Conservation (phyloP, 2,329 filamentous ascomycete species). For the Aspergillus awamori region DNA sequence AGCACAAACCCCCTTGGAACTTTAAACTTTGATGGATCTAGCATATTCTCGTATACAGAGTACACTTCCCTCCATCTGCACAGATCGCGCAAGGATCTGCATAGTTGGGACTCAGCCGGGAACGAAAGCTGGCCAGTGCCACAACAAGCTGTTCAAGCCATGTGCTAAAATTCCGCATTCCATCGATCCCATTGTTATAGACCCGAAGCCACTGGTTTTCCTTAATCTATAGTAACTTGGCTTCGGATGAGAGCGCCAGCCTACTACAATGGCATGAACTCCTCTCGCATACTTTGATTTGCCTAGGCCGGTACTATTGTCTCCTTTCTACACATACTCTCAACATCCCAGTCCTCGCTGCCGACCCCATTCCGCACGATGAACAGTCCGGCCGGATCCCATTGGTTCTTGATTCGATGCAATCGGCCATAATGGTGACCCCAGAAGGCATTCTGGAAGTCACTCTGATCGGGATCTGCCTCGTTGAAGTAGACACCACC, state of each 20-base stretch:
- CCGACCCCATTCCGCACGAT: slow-evolving; percentile 27
- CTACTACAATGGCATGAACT: not conserved
- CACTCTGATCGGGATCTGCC: not conserved
- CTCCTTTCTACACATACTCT: slow-evolving; percentile 21
- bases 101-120: too few relatives aligned
- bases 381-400: slow-evolving; percentile 36
- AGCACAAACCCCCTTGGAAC: too few relatives aligned
- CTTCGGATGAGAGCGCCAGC: not conserved
- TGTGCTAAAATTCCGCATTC: too few relatives aligned
- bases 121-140: too few relatives aligned
- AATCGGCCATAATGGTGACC: slow-evolving; percentile 18
- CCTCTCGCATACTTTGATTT: not conserved
- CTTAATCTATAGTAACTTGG: not conserved
- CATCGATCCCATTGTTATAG: too few relatives aligned
- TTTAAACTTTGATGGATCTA: too few relatives aligned
- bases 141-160: too few relatives aligned
- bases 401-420: slow-evolving; percentile 34
- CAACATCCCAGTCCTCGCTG: slow-evolving; percentile 32
- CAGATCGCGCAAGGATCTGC: too few relatives aligned
- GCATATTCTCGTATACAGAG: too few relatives aligned
- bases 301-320: not conserved
- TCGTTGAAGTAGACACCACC: not conserved
- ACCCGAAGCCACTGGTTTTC: not conserved
- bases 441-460: not conserved
- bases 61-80: too few relatives aligned